phyloP scores from a whole-genome alignment of 495 filamentous ascomycete genomes.

The Neurospora sp. region DNA sequence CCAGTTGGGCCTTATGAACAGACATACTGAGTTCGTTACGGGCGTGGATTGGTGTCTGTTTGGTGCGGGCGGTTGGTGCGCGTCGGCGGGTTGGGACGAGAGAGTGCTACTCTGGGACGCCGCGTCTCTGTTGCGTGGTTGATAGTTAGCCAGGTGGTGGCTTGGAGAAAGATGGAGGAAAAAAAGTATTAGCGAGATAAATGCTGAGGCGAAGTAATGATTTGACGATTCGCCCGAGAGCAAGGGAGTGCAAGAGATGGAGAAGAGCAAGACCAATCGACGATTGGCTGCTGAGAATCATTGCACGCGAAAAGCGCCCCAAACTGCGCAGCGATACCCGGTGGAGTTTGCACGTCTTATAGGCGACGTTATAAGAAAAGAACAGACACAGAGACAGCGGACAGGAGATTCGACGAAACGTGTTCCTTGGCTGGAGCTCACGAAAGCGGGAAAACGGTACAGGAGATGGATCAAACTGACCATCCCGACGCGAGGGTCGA shows the following conservation, averaged over 20 bases:
- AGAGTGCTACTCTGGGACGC: conserved; percentile 87
- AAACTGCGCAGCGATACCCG: neutral
- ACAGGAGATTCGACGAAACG: neutral
- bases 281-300: neutral
- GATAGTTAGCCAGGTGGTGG: neutral
- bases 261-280: neutral
- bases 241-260: neutral
- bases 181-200: neutral
- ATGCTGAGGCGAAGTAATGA: neutral
- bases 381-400: neutral
- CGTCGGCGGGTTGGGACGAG: conserved; percentile 90
- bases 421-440: neutral
- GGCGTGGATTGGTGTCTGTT: conserved; percentile 98
- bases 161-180: neutral
- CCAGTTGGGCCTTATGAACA: conserved; percentile 78
- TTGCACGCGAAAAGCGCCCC: neutral
- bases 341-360: neutral
- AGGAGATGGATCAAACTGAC: neutral
- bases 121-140: conserved; percentile 28
- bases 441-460: neutral
- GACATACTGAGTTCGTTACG: conserved; percentile 93
- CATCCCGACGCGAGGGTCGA: neutral
- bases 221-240: neutral
- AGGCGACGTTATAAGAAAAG: neutral
- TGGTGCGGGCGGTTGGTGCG: conserved; percentile 90